Evolutionary conservation across 192 early-diverging fungal species (phyloP).

Genomic region (Umbelopsis ramanniana): DNA sequence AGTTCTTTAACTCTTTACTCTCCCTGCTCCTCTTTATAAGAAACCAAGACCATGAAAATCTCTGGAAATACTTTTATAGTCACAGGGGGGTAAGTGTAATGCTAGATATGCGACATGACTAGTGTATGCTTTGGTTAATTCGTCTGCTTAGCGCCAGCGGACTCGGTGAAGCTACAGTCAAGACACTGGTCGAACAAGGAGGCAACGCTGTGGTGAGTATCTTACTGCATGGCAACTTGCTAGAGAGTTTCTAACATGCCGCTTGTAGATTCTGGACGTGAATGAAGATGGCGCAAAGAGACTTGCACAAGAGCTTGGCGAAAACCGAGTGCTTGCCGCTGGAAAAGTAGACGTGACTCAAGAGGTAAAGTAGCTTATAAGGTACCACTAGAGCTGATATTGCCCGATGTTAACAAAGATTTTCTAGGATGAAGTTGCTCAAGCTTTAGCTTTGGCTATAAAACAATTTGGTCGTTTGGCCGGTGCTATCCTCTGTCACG

Average conservation of each 20-base stretch:
- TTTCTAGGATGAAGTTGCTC: conserved; percentile 21
- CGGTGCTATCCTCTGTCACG: conserved; percentile 33
- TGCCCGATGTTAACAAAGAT: background rate
- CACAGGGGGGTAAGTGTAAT: conserved; percentile 25
- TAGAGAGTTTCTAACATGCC: background rate
- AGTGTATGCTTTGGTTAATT: background rate
- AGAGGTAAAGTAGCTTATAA: conserved; percentile 18
- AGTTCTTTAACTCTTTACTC: background rate
- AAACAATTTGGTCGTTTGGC: conserved; percentile 8
- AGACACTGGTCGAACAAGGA: conserved; percentile 17
- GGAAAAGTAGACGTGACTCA: conserved; percentile 27
- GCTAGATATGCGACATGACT: background rate
- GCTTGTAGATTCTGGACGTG: conserved; percentile 33
- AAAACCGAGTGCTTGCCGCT: conserved; percentile 14
- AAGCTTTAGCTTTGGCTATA: conserved; percentile 16
- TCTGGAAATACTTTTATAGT: conserved; percentile 21
- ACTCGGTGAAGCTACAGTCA: conserved; percentile 23
- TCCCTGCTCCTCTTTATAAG: background rate
- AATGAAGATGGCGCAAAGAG: background rate
- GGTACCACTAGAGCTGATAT: background rate
- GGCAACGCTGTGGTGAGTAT: conserved; percentile 25
- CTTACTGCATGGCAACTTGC: background rate
- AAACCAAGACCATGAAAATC: conserved; percentile 20
- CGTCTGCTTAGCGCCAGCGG: conserved; percentile 32
- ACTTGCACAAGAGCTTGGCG: conserved; percentile 20